Percentiles rank a stretch among this genome's conserved stretches.
These are phyloP conservation scores for Reticulascus tulasneorum DNA, from an alignment of 2,329 filamentous ascomycete genomes.

Conservation along the genomic window DNA sequence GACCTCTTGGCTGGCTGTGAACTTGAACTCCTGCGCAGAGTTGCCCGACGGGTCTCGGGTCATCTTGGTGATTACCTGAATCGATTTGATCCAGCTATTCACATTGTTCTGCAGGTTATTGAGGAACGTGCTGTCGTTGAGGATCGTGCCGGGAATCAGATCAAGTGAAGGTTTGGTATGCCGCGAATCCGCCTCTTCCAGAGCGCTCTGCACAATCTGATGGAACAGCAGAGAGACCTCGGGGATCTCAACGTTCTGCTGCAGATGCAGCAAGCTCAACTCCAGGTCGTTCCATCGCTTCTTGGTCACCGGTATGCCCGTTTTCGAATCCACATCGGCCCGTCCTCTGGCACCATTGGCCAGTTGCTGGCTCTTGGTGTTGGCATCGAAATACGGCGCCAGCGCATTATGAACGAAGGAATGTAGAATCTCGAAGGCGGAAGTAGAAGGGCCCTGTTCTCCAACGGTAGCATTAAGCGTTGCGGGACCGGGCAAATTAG, in stretches of 20 bases:
- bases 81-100: constrained; percentile 98
- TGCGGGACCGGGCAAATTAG: constrained; percentile 82
- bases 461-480: constrained; percentile 62
- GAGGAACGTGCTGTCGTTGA: constrained; percentile 86
- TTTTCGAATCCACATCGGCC: constrained; percentile 84
- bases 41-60: constrained; percentile 72
- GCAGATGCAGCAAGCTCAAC: constrained; percentile 81
- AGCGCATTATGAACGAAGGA: constrained; percentile 87
- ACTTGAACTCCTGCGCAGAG: constrained; percentile 46
- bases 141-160: constrained; percentile 67
- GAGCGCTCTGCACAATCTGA: constrained; percentile 77
- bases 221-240: constrained; percentile 85
- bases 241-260: constrained; percentile 97
- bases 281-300: constrained; percentile 95
- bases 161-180: constrained; percentile 71
- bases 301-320: constrained; percentile 93
- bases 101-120: constrained; percentile 92
- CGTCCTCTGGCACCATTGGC: constrained; percentile 64
- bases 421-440: constrained; percentile 89
- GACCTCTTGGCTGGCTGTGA: constrained; percentile 90
- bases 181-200: constrained; percentile 70
- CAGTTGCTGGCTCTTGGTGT: constrained; percentile 76
- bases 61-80: constrained; percentile 93
- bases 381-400: constrained; percentile 95
- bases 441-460: constrained; percentile 68